Conservation (phyloP, 345 rosid genomes). For the Geranium rotundifolium region DNA sequence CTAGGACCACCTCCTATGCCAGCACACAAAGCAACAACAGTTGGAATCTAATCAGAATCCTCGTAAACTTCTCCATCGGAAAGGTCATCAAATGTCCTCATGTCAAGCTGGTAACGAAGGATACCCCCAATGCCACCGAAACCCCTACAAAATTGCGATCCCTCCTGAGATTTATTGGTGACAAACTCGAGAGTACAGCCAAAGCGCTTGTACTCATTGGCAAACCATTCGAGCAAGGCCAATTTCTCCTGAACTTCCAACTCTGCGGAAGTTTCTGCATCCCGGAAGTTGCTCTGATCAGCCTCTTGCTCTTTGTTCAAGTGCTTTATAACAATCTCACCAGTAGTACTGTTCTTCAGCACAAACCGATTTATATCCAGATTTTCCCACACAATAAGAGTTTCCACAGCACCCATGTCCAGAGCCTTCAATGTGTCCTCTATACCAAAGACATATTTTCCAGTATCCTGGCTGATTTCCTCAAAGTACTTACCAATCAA, state of each 20-base stretch:
- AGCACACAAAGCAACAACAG: not conserved
- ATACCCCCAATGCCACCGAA: conserved; percentile 82
- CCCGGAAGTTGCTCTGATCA: conserved; percentile 54
- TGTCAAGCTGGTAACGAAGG: conserved; percentile 69
- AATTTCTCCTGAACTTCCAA: conserved; percentile 55
- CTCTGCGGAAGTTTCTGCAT: conserved; percentile 35
- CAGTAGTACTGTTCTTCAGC: conserved; percentile 39
- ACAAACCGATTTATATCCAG: conserved; percentile 53
- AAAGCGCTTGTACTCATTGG: conserved; percentile 64
- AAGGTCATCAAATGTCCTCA: conserved; percentile 54
- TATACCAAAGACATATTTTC: conserved; percentile 66
- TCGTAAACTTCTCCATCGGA: conserved; percentile 49
- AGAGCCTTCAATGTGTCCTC: conserved; percentile 63
- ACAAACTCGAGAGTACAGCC: conserved; percentile 66
- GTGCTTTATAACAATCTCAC: conserved; percentile 48
- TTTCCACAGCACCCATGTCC: conserved; percentile 76
- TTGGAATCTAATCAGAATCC: conserved; percentile 46
- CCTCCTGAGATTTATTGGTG: conserved; percentile 77
- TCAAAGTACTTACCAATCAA: conserved; percentile 73
- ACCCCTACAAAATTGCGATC: conserved; percentile 74
- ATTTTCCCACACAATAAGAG: conserved; percentile 73
- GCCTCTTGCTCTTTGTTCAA: conserved; percentile 57
- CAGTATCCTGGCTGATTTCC: conserved; percentile 78
- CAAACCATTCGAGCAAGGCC: conserved; percentile 70
- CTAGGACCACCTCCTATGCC: too few relatives aligned